These are phyloP conservation scores for Coemansia asiatica DNA, from an alignment of 192 early-diverging fungal species.

Conservation along the genomic window DNA sequence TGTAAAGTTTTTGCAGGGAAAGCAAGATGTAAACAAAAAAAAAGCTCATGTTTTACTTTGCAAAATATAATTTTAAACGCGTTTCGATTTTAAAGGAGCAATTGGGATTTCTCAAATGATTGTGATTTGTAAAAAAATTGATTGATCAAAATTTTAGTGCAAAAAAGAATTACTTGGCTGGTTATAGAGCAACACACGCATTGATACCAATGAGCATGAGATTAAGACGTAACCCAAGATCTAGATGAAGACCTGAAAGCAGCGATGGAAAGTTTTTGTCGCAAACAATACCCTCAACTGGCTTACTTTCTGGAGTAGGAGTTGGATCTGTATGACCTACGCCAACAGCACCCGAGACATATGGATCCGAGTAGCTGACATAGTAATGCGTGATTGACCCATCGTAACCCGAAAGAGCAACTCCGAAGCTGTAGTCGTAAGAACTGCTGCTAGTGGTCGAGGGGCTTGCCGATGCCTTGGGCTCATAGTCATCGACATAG, in stretches of 20 bases:
- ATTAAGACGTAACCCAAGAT: conserved; percentile 37
- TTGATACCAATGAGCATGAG: conserved; percentile 39
- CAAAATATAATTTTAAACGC: not conserved
- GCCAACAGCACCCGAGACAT: conserved; percentile 39
- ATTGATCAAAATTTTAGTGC: not conserved
- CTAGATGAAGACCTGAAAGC: conserved; percentile 30
- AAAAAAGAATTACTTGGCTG: not conserved
- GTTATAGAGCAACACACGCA: conserved; percentile 41
- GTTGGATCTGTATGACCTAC: conserved; percentile 32
- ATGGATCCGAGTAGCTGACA: conserved; percentile 50
- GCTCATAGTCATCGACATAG: conserved; percentile 1
- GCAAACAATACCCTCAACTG: conserved; percentile 17
- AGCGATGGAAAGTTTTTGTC: conserved; percentile 34
- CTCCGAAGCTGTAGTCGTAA: conserved; percentile 38
- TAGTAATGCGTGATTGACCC: conserved; percentile 46
- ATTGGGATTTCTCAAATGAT: not conserved
- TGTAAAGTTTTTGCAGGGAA: not conserved
- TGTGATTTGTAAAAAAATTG: not conserved
- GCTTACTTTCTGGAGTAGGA: conserved; percentile 12
- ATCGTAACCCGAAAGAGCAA: conserved; percentile 40
- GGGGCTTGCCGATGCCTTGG: not conserved
- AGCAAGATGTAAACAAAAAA: not conserved
- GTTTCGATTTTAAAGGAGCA: not conserved
- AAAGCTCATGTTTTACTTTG: not conserved
- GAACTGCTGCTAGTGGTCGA: conserved; percentile 15